phyloP scores from a whole-genome alignment of 2,329 filamentous ascomycete species.

The Fusarium buharicum region DNA sequence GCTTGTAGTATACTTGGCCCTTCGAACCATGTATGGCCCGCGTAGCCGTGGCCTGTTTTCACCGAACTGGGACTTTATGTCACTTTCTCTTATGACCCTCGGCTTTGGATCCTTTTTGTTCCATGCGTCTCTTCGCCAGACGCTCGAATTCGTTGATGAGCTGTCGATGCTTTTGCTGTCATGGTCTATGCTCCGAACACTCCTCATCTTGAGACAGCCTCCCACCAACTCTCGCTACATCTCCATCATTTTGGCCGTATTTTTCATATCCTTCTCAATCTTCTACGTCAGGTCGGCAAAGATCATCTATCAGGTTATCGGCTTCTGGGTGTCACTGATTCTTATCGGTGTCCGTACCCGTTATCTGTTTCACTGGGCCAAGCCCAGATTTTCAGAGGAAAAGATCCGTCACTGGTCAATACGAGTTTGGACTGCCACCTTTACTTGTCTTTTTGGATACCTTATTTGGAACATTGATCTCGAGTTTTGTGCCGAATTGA shows the following conservation, averaged over 20 bases:
- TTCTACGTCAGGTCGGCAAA: conserved; percentile 57
- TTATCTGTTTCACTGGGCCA: conserved; percentile 50
- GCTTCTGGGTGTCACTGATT: conserved; percentile 50
- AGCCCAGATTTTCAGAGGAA: conserved; percentile 44
- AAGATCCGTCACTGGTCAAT: conserved; percentile 44
- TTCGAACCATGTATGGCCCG: conserved; percentile 52
- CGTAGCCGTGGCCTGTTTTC: conserved; percentile 47
- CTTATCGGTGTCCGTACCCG: conserved; percentile 49
- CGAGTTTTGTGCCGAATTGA: conserved; percentile 61
- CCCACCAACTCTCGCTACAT: conserved; percentile 46
- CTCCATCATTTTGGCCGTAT: conserved; percentile 53
- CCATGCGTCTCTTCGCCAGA: conserved; percentile 58
- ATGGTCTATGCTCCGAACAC: conserved; percentile 62
- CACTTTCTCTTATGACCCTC: conserved; percentile 54
- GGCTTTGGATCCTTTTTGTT: conserved; percentile 57
- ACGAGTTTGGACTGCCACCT: conserved; percentile 46
- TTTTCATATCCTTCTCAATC: conserved; percentile 54
- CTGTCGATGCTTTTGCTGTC: conserved; percentile 67
- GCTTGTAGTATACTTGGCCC: conserved; percentile 54
- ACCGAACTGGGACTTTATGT: conserved; percentile 54
- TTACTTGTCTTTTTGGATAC: conserved; percentile 57
- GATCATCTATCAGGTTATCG: conserved; percentile 56
- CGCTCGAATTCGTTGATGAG: conserved; percentile 62
- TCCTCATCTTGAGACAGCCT: conserved; percentile 58
- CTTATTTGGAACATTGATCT: conserved; percentile 68